Conservation (phyloP, 2,329 filamentous ascomycete species). For the Pyrenochaeta sp. region DNA sequence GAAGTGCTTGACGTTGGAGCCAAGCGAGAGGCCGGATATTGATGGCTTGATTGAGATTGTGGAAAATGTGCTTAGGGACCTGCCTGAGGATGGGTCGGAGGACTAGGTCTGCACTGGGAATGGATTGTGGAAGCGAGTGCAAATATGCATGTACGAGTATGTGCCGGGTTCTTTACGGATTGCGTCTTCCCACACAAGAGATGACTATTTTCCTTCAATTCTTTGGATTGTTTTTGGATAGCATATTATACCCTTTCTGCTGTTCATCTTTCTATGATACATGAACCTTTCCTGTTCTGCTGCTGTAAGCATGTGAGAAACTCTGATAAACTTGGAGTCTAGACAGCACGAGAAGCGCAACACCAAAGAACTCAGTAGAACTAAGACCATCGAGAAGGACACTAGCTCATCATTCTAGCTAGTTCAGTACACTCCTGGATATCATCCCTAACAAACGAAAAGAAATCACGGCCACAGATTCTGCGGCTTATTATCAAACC, state of each 20-base stretch:
- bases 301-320: too few relatives aligned
- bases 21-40: constrained; percentile 85
- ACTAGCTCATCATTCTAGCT: too few relatives aligned
- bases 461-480: constrained; percentile 21
- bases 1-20: constrained; percentile 85
- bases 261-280: too few relatives aligned
- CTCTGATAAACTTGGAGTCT: too few relatives aligned
- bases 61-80: constrained; percentile 71
- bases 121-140: not conserved
- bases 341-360: too few relatives aligned
- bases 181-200: too few relatives aligned
- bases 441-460: too few relatives aligned
- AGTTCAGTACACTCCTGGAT: too few relatives aligned
- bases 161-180: not conserved
- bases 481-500: constrained; percentile 21
- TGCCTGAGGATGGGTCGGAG: constrained; percentile 66
- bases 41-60: constrained; percentile 82
- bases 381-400: too few relatives aligned
- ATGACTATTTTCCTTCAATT: not conserved
- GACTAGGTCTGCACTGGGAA: constrained; percentile 4
- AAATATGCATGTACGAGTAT: not conserved
- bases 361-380: too few relatives aligned
- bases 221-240: not conserved
- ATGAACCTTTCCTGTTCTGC: too few relatives aligned
- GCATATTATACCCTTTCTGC: not conserved